These are phyloP conservation scores for Prunus mume DNA, from an alignment of 306 rosid species.

Conservation along the genomic window DNA sequence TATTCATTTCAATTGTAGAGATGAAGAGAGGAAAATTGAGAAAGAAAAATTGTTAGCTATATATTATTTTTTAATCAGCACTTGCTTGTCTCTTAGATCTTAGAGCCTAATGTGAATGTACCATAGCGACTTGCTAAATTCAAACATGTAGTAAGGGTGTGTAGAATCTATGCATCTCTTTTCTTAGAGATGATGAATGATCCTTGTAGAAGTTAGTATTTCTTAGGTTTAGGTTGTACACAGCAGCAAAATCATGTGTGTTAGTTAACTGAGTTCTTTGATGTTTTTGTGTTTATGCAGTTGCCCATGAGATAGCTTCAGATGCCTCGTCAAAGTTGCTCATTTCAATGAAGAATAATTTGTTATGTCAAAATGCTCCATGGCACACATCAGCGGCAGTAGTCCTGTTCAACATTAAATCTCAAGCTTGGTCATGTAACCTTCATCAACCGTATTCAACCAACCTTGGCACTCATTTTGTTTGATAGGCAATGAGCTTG, in stretches of 20 bases:
- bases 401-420: background rate
- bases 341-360: background rate
- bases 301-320: background rate
- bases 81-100: background rate
- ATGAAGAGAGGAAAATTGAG: background rate
- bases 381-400: constrained; percentile 7
- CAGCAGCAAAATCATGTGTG: no score
- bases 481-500: background rate
- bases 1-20: background rate
- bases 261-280: background rate
- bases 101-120: background rate
- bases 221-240: background rate
- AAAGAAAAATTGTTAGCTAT: background rate
- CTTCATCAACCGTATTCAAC: constrained; percentile 12
- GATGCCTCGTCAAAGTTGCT: constrained; percentile 1
- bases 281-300: constrained; percentile 9
- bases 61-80: no score
- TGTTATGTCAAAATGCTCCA: background rate
- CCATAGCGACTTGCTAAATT: background rate
- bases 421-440: constrained; percentile 12
- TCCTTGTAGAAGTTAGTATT: background rate
- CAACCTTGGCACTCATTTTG: background rate
- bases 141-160: background rate
- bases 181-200: background rate
- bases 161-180: background rate